Evolutionary conservation across 2,329 filamentous ascomycete genomes (phyloP).

Genomic region (Nectriaceae sp.): DNA sequence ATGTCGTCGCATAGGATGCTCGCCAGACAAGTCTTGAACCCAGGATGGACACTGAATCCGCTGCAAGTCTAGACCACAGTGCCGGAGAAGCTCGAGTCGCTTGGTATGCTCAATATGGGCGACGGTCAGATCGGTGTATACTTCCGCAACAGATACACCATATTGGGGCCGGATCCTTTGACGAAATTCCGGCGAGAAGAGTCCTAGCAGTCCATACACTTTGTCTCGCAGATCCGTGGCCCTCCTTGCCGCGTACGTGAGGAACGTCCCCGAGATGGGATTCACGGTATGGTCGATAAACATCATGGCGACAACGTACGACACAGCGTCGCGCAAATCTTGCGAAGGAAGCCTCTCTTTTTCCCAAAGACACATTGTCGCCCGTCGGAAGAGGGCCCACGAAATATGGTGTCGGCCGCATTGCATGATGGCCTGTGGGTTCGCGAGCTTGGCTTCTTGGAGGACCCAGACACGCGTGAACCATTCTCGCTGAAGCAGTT

Average conservation of each 20-base stretch:
- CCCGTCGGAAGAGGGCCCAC: background rate
- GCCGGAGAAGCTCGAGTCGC: constrained; percentile 1
- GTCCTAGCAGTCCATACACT: constrained; percentile 1
- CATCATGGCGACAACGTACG: background rate
- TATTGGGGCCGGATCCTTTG: background rate
- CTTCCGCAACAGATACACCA: background rate
- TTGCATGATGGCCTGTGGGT: background rate
- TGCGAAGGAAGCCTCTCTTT: background rate
- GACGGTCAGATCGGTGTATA: background rate
- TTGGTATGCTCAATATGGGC: constrained; percentile 2
- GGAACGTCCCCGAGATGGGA: background rate
- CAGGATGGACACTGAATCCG: constrained; percentile 1
- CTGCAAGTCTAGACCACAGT: background rate
- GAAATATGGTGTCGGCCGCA: background rate
- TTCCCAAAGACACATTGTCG: background rate
- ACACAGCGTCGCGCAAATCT: background rate
- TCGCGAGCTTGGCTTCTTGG: constrained; percentile 1
- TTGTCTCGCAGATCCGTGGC: background rate
- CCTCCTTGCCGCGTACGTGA: background rate
- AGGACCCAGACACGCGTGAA: constrained; percentile 1
- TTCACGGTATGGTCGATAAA: background rate
- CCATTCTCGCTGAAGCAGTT: background rate
- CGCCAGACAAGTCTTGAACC: background rate
- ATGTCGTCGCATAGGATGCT: too few relatives aligned
- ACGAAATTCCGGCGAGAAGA: background rate